phyloP scores from a whole-genome alignment of 495 filamentous ascomycete genomes.

The Pseudotulostoma volvatum region DNA sequence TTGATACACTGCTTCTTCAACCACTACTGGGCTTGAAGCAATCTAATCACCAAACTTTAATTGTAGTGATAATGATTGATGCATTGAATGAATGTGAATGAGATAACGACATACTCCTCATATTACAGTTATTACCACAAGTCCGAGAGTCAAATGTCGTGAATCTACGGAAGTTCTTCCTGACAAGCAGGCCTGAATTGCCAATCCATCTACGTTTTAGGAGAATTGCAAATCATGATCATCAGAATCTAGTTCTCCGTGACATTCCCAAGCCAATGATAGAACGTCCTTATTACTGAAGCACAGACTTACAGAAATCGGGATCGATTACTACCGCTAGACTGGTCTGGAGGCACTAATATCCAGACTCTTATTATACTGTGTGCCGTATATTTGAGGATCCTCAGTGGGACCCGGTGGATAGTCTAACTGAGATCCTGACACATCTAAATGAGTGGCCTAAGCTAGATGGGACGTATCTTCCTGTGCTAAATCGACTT shows the following conservation, averaged over 20 bases:
- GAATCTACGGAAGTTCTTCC: slow-evolving; percentile 16
- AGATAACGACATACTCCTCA: slow-evolving; percentile 19
- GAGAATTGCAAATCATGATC: slow-evolving; percentile 6
- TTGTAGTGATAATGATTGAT: slow-evolving; percentile 31
- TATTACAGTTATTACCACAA: slow-evolving; percentile 21
- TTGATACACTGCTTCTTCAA: slow-evolving; percentile 23
- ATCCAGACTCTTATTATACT: no score
- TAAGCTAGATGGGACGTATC: no score
- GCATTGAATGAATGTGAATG: slow-evolving; percentile 36
- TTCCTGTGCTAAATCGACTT: no score
- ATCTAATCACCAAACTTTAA: slow-evolving; percentile 2
- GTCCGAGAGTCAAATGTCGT: slow-evolving; percentile 7
- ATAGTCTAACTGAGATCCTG: no score
- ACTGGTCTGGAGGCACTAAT: no score
- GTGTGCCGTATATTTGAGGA: no score
- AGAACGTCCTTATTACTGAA: no score
- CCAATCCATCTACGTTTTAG: slow-evolving; percentile 21
- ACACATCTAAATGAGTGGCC: no score
- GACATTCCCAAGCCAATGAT: slow-evolving; percentile 9
- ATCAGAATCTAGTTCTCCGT: slow-evolving; percentile 15
- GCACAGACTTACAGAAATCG: no score
- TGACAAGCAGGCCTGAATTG: slow-evolving; percentile 31
- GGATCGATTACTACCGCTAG: no score
- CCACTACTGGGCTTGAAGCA: slow-evolving; percentile 8
- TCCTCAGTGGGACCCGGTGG: no score